These are phyloP conservation scores for Ustilago trichophora DNA, from an alignment of 1,284 basidiomycete genomes.

Conservation along the genomic window DNA sequence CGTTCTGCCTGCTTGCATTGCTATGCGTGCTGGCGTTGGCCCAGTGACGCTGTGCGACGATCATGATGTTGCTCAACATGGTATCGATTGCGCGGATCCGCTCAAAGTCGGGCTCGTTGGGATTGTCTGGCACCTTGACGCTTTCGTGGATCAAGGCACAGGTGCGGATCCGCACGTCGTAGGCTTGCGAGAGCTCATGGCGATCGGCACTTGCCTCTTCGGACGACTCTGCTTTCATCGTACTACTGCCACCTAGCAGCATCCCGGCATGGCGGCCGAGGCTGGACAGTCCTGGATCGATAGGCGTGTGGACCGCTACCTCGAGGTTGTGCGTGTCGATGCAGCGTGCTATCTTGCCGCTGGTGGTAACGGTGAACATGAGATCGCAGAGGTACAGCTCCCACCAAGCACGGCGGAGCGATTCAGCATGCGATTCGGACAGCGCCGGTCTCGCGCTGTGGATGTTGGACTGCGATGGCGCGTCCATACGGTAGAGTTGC, in stretches of 20 bases:
- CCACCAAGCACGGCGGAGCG: conserved; percentile 11
- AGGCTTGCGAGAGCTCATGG: conserved; percentile 6
- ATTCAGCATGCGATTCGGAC: not conserved
- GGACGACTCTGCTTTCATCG: not conserved
- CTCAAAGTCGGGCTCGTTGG: conserved; percentile 10
- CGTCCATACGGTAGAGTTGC: conserved; percentile 6
- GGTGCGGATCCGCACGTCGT: conserved; percentile 13
- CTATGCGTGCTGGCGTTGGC: not conserved
- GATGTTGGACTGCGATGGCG: not conserved
- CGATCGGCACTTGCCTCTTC: not conserved
- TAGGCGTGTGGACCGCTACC: conserved; percentile 8
- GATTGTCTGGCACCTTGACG: conserved; percentile 2
- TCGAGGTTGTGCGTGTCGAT: conserved; percentile 2
- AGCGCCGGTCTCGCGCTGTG: not conserved
- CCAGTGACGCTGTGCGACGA: conserved; percentile 8
- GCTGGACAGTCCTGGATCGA: conserved; percentile 5
- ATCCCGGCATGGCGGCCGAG: too few relatives aligned
- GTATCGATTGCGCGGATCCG: conserved; percentile 13
- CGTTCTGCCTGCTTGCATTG: not conserved
- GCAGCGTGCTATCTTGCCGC: conserved; percentile 3
- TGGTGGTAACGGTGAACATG: conserved; percentile 18
- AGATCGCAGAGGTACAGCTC: conserved; percentile 14
- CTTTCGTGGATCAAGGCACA: conserved; percentile 19
- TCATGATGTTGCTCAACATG: conserved; percentile 22
- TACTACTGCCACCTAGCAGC: too few relatives aligned